These are phyloP conservation scores for Pelargonium australe DNA, from an alignment of 441 rosid species.

Conservation along the genomic window DNA sequence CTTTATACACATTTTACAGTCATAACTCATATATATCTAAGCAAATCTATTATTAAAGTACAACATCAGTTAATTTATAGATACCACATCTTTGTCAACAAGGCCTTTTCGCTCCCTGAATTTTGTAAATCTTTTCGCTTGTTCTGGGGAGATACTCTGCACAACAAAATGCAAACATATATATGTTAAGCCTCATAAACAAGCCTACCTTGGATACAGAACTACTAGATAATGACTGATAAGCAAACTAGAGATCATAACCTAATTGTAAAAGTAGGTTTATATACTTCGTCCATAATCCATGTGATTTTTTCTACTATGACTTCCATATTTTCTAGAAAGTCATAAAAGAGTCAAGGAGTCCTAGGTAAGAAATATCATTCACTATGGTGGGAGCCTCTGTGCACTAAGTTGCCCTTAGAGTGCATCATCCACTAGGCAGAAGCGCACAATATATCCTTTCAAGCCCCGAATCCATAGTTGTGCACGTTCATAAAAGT, in stretches of 20 bases:
- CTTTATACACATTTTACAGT: background rate
- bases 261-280: no score
- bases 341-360: background rate
- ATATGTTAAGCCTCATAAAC: conserved; percentile 19
- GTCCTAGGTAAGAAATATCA: background rate
- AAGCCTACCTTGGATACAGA: conserved; percentile 1
- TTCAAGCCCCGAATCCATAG: background rate
- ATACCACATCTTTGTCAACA: conserved; percentile 94
- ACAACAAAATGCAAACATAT: conserved; percentile 16
- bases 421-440: background rate
- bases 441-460: background rate
- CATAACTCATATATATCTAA: conserved; percentile 1
- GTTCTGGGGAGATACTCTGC: conserved; percentile 85
- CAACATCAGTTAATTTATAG: conserved; percentile 21
- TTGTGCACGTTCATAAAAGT: conserved; percentile 10
- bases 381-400: background rate
- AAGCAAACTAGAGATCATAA: conserved; percentile 1
- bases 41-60: conserved; percentile 13
- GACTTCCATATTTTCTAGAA: background rate
- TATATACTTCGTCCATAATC: background rate
- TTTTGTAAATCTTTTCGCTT: conserved; percentile 87
- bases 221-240: background rate
- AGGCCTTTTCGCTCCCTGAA: conserved; percentile 93
- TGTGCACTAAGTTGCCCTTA: background rate
- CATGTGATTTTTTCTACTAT: background rate